phyloP scores from a whole-genome alignment of 352 stramenopile species.

The Phytopythium vexans region DNA sequence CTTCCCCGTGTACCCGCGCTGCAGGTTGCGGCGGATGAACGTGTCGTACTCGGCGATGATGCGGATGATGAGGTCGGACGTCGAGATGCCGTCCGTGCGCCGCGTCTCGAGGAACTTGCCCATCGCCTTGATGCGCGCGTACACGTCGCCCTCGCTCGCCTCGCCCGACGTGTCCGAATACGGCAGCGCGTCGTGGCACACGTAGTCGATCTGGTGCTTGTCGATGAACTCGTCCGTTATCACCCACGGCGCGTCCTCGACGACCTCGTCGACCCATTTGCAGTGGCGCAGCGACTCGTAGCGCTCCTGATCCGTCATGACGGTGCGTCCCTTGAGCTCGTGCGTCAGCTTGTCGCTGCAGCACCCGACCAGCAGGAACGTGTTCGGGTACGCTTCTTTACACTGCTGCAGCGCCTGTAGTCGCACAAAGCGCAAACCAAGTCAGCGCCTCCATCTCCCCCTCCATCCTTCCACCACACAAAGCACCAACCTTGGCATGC shows the following conservation, averaged over 20 bases:
- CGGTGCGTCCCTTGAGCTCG: constrained; percentile 83
- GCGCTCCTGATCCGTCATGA: constrained; percentile 87
- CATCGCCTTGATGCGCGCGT: constrained; percentile 84
- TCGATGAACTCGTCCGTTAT: constrained; percentile 82
- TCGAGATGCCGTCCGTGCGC: constrained; percentile 87
- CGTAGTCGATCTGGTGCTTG: constrained; percentile 85
- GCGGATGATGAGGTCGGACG: constrained; percentile 87
- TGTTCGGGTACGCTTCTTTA: constrained; percentile 85
- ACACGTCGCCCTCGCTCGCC: constrained; percentile 75
- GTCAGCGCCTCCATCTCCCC: too few relatives aligned
- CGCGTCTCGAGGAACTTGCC: constrained; percentile 84
- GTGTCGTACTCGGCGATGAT: constrained; percentile 92
- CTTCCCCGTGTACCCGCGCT: constrained; percentile 88
- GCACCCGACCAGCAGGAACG: constrained; percentile 82
- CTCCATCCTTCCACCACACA: too few relatives aligned
- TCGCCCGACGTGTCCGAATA: constrained; percentile 79
- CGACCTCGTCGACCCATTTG: constrained; percentile 86
- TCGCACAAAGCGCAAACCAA: too few relatives aligned
- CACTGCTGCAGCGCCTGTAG: constrained; percentile 72
- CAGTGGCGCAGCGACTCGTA: constrained; percentile 85
- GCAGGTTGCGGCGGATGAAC: constrained; percentile 88
- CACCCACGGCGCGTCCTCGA: constrained; percentile 86
- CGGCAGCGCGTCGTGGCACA: constrained; percentile 86
- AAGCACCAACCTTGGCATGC: constrained; percentile 45
- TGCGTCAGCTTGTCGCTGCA: constrained; percentile 87